Conservation (phyloP, 805 yeast genomes). For the Wickerhamomyces canadensis region DNA sequence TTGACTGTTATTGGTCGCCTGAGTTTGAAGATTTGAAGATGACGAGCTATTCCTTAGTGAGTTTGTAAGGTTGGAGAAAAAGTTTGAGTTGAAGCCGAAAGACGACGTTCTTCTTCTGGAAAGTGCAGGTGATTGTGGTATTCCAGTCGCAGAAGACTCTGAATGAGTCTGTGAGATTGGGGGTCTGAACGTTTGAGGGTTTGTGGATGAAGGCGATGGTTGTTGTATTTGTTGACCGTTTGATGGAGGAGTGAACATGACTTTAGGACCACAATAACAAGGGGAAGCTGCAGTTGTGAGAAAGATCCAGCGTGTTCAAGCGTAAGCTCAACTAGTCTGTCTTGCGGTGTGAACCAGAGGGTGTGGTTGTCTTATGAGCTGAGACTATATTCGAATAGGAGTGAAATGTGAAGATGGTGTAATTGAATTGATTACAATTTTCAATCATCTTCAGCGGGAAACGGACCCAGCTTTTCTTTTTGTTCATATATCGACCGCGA, state of each 20-base stretch:
- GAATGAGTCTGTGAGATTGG: constrained; percentile 1
- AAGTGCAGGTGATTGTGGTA: neutral
- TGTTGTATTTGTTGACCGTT: neutral
- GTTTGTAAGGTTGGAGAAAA: constrained; percentile 22
- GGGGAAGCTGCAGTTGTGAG: too few relatives aligned
- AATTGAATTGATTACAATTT: too few relatives aligned
- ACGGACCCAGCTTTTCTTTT: too few relatives aligned
- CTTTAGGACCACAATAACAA: too few relatives aligned
- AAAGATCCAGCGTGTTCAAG: too few relatives aligned
- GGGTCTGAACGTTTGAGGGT: constrained; percentile 4
- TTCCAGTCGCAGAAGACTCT: neutral
- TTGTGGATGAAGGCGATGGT: neutral
- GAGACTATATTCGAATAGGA: too few relatives aligned
- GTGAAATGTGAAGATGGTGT: too few relatives aligned
- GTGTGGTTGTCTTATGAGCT: too few relatives aligned
- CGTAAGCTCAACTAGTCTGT: too few relatives aligned
- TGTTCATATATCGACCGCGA: too few relatives aligned
- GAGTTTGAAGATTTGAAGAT: constrained; percentile 14
- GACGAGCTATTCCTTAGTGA: constrained; percentile 20
- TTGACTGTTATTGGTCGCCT: neutral
- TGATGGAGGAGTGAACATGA: neutral
- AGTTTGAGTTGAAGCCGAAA: constrained; percentile 22
- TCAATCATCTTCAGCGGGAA: too few relatives aligned
- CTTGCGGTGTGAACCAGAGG: too few relatives aligned
- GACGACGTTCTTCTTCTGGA: constrained; percentile 23